phyloP scores from a whole-genome alignment of 2,329 filamentous ascomycete species.

The Huntiella omanensis region DNA sequence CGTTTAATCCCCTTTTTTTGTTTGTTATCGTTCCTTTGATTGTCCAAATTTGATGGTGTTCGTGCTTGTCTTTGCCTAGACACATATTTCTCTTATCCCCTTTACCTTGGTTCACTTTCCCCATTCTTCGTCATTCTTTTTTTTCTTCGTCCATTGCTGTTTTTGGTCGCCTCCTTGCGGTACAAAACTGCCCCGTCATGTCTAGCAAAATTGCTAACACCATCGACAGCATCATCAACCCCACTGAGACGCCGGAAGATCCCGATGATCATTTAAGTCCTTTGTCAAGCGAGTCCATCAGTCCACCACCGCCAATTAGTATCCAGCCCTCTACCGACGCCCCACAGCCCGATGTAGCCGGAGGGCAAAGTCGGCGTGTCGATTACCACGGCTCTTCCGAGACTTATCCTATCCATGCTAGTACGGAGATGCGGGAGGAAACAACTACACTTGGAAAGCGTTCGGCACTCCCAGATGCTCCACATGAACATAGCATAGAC shows the following conservation, averaged over 20 bases:
- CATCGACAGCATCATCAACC: constrained; percentile 12
- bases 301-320: constrained; percentile 22
- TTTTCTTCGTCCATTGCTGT: background rate
- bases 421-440: too few relatives aligned
- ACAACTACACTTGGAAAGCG: constrained; percentile 2
- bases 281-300: constrained; percentile 21
- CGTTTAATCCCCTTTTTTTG: too few relatives aligned
- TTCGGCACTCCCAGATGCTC: constrained; percentile 1
- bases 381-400: constrained; percentile 14
- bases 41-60: too few relatives aligned
- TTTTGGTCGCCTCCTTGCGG: background rate
- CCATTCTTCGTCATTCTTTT: background rate
- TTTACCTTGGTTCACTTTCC: background rate
- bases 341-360: constrained; percentile 27
- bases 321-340: constrained; percentile 29
- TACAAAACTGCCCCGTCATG: background rate
- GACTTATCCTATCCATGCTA: background rate
- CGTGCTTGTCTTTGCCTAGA: background rate
- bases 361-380: constrained; percentile 18
- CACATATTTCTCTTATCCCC: background rate
- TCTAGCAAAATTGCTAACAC: constrained; percentile 6
- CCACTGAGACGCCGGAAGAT: constrained; percentile 18
- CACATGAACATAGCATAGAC: background rate
- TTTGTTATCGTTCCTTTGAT: too few relatives aligned
- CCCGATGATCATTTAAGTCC: constrained; percentile 22